A percentile compares a stretch with the other conserved stretches of the same genome.
Evolutionary conservation across 495 filamentous ascomycete genomes (phyloP).

Genomic region (Annulohypoxylon nitens): DNA sequence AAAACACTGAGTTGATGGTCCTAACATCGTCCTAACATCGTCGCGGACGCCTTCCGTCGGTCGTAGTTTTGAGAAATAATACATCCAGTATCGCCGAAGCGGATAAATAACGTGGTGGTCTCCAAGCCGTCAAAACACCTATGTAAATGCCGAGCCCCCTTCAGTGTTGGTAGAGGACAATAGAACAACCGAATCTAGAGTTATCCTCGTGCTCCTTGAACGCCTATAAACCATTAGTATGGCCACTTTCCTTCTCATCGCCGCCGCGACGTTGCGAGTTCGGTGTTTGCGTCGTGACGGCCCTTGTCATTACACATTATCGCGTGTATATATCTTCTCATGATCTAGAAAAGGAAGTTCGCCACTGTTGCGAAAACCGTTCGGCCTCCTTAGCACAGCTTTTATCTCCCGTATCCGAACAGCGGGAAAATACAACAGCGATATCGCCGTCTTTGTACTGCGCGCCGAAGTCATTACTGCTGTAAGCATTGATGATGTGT

Average conservation of each 20-base stretch:
- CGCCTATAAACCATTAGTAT: conserved; percentile 38
- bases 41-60: conserved; percentile 15
- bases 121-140: conserved; percentile 51
- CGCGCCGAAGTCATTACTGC: conserved; percentile 53
- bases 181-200: conserved; percentile 44
- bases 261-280: conserved; percentile 30
- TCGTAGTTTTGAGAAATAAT: conserved; percentile 31
- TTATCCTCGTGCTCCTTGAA: conserved; percentile 33
- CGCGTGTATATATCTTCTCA: conserved; percentile 23
- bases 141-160: conserved; percentile 50
- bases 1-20: conserved; percentile 7
- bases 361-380: conserved; percentile 62
- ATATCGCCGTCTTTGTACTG: conserved; percentile 90
- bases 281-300: conserved; percentile 29
- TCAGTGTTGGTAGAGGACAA: conserved; percentile 32
- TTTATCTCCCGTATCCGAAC: conserved; percentile 66
- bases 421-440: conserved; percentile 79
- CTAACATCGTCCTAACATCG: conserved; percentile 20
- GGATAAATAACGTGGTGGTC: conserved; percentile 26
- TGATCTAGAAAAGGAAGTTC: conserved; percentile 54
- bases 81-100: conserved; percentile 37
- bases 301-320: conserved; percentile 37
- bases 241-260: conserved; percentile 14
- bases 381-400: conserved; percentile 78
- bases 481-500: conserved; percentile 81